A percentile compares a stretch with the other conserved stretches of the same genome.
phyloP scores from a whole-genome alignment of 495 filamentous ascomycete genomes.

The Hypoxylon trugodes region DNA sequence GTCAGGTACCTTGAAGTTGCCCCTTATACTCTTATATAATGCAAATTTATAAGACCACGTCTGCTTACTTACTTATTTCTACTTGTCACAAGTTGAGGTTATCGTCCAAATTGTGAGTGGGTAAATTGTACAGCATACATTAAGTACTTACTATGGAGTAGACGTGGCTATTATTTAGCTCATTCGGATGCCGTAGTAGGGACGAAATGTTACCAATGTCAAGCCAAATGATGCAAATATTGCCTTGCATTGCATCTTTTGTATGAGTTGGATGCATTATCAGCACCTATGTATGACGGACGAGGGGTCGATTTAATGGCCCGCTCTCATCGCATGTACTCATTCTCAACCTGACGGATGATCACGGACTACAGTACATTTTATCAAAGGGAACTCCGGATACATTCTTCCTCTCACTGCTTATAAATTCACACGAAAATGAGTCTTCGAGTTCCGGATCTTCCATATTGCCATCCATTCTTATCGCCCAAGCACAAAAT shows the following conservation, averaged over 20 bases:
- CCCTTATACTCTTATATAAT: no score
- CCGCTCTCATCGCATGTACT: constrained; percentile 5
- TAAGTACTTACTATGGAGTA: no score
- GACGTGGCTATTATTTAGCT: background rate
- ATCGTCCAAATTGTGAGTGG: no score
- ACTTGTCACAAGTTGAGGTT: no score
- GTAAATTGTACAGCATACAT: no score
- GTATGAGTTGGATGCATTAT: constrained; percentile 15
- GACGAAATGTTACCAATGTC: background rate
- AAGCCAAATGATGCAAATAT: constrained; percentile 31
- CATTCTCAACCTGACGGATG: background rate
- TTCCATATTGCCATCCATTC: no score
- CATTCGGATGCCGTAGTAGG: background rate
- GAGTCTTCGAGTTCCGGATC: background rate
- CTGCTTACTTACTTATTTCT: no score
- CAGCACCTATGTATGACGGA: no score
- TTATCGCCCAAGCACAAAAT: no score
- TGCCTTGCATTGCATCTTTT: constrained; percentile 31
- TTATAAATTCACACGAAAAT: background rate
- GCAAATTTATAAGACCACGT: no score
- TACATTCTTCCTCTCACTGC: background rate
- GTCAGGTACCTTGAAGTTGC: no score
- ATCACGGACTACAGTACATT: constrained; percentile 2
- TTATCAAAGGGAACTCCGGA: constrained; percentile 10
- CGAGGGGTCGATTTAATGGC: constrained; percentile 8